Base-by-base conservation (phyloP, 306 rosid genomes). In the Vigna trinervia region DNA sequence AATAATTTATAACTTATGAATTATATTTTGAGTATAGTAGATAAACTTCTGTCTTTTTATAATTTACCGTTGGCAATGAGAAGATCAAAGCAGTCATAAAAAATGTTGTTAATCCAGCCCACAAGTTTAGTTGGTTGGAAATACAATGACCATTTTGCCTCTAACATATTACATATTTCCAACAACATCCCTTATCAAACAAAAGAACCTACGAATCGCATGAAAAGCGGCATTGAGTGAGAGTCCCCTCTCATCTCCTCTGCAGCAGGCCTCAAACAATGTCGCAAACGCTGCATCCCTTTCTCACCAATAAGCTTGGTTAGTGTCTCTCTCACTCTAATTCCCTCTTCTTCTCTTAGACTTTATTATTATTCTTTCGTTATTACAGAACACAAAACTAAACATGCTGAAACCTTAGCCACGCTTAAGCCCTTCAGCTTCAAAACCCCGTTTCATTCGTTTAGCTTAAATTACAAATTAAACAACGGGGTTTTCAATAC, bases 201-300 rank as follows among this genome's bases (percentile, higher is more conserved):
- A 53, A 45, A 60, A 39, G 20, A 69, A 57, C 54, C 64, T 62
- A 13, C 53, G 74, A 76, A 28, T 13, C 22, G 8, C 15, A 10
- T 57, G 34, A 68, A 59, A 67, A 68, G 82, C 73, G 85, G 77
- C 78, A n/a, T 51, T 78, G 82, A 76, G 67, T 60, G 63, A 47
- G 67, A 19, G 69, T 56, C 10, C 63, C 12, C 17, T 74, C 71
- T 20, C 47, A 5, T 39, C 51, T 15, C 34, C 14, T 45, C 50
- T 11, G 50, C 15, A 5, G 17, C 5, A 8, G 15, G 8, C n/a
- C 41, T 28, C 30, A 17, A 74, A 60, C 89, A 70, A 91, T 93
- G 96, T 83, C 89, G 53, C 94, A 89, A 69, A 69, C 83, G 47
- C 76, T 75, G 43, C 81, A 81, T 76, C 87, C 87, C 62, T 5